phyloP scores from a whole-genome alignment of 1,284 basidiomycete genomes.

The Schizophyllum amplum region DNA sequence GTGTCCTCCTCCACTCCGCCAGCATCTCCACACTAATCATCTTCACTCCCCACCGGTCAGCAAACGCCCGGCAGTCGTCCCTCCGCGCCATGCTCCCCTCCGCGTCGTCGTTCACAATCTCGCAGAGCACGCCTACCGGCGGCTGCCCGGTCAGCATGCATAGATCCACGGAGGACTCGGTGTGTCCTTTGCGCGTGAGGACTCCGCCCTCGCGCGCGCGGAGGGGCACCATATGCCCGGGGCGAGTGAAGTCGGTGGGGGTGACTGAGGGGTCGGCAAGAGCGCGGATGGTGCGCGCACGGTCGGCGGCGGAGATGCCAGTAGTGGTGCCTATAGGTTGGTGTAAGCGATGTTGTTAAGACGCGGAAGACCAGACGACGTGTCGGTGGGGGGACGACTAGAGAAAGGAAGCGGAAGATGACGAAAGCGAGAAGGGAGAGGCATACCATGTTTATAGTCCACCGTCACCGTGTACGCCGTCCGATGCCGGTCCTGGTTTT shows the following conservation, averaged over 20 bases:
- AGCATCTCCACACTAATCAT: conserved; percentile 92
- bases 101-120: conserved; percentile 91
- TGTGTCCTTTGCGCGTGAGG: conserved; percentile 84
- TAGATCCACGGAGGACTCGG: conserved; percentile 86
- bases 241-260: conserved; percentile 81
- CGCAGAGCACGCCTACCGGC: conserved; percentile 84
- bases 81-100: conserved; percentile 92
- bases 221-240: conserved; percentile 93
- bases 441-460: conserved; percentile 81
- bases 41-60: conserved; percentile 85
- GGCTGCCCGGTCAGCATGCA: conserved; percentile 76
- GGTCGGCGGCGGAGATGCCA: conserved; percentile 95
- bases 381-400: conserved; percentile 3
- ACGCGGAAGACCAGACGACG: background rate
- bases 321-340: conserved; percentile 72
- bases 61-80: conserved; percentile 89
- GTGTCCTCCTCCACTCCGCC: conserved; percentile 29
- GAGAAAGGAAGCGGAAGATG: conserved; percentile 1
- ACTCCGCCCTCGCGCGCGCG: conserved; percentile 85
- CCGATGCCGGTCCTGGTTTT: conserved; percentile 86
- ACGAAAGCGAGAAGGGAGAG: conserved; percentile 4
- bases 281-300: conserved; percentile 79
- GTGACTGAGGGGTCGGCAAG: conserved; percentile 56
- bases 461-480: conserved; percentile 98
- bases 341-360: too few relatives aligned